These are phyloP conservation scores for Escovopsis weberi DNA, from an alignment of 2,329 filamentous ascomycete species.

Conservation along the genomic window DNA sequence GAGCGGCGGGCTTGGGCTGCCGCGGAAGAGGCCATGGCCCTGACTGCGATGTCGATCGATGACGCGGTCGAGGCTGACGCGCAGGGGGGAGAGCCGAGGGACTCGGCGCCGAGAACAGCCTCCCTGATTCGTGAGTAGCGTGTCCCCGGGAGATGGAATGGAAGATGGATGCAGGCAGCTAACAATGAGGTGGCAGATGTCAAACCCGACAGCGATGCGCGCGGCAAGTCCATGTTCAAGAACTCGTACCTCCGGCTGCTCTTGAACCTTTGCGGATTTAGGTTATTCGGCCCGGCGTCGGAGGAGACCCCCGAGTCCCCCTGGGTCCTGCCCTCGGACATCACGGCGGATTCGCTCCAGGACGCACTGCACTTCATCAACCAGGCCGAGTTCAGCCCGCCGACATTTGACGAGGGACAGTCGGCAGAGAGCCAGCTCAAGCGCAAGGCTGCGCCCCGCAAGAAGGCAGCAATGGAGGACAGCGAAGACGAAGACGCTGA, in stretches of 20 bases:
- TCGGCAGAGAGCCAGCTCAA: slow-evolving; percentile 67
- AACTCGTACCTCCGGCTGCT: slow-evolving; percentile 78
- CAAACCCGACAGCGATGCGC: slow-evolving; percentile 48
- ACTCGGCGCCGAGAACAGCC: too few relatives aligned
- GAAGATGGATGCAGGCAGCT: too few relatives aligned
- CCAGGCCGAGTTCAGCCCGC: slow-evolving; percentile 64
- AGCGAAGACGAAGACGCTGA: slow-evolving; percentile 38
- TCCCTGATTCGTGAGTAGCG: too few relatives aligned
- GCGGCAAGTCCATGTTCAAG: slow-evolving; percentile 67
- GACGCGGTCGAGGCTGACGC: slow-evolving; percentile 9
- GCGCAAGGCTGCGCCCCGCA: slow-evolving; percentile 45
- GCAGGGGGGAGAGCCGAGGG: too few relatives aligned
- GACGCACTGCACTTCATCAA: slow-evolving; percentile 59
- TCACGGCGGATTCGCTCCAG: slow-evolving; percentile 51
- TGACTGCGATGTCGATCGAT: slow-evolving; percentile 18
- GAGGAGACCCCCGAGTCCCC: slow-evolving; percentile 62
- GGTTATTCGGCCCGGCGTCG: slow-evolving; percentile 35
- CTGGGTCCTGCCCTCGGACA: slow-evolving; percentile 60
- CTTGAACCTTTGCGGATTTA: slow-evolving; percentile 60
- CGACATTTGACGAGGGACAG: slow-evolving; percentile 60
- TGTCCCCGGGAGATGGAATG: too few relatives aligned
- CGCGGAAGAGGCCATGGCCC: slow-evolving; percentile 46
- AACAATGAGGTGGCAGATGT: slow-evolving; percentile 34
- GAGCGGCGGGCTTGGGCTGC: slow-evolving; percentile 68
- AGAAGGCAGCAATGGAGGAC: slow-evolving; percentile 51